These are phyloP conservation scores for Neonectria ditissima DNA, from an alignment of 2,329 filamentous ascomycete genomes.

Conservation along the genomic window DNA sequence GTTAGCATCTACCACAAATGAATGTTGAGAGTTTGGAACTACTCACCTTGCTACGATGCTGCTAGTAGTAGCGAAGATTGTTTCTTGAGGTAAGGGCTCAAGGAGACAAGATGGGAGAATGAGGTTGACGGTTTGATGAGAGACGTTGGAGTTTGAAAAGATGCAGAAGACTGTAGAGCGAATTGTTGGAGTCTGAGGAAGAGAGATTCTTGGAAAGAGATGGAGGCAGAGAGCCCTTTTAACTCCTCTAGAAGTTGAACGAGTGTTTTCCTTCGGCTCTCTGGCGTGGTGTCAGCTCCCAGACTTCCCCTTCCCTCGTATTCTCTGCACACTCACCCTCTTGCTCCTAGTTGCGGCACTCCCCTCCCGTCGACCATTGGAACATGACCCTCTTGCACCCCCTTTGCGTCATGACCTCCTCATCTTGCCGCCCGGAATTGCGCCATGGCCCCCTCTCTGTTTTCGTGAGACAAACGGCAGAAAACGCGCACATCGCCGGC, in stretches of 20 bases:
- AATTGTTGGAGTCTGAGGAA: neutral
- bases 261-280: neutral
- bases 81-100: neutral
- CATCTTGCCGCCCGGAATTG: neutral
- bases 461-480: neutral
- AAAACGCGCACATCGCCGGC: neutral
- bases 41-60: too few species aligned
- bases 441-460: neutral
- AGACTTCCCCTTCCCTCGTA: neutral
- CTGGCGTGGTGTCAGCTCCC: neutral
- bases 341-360: neutral
- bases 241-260: neutral
- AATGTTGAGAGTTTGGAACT: too few species aligned
- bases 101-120: neutral
- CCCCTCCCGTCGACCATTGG: neutral
- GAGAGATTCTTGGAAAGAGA: neutral
- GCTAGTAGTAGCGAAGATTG: neutral
- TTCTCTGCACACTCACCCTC: neutral
- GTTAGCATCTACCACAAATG: too few species aligned
- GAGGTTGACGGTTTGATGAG: neutral
- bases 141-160: neutral
- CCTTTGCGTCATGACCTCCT: neutral
- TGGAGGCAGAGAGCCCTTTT: neutral
- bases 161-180: neutral
- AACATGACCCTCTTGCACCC: neutral